phyloP scores from a whole-genome alignment of 257 asterid species.

The Linderniella brevidens region DNA sequence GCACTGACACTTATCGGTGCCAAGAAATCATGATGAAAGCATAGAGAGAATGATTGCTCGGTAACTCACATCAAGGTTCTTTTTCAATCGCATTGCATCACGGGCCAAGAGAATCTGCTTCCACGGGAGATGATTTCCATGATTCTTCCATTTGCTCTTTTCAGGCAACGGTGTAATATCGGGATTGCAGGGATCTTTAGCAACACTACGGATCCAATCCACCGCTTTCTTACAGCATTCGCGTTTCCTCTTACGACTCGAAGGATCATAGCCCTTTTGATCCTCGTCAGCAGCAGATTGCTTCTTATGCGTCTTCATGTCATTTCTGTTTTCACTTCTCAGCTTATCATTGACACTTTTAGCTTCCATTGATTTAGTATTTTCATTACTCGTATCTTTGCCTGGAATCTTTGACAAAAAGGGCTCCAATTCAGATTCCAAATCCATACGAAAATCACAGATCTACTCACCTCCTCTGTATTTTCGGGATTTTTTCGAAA shows the following conservation, averaged over 20 bases:
- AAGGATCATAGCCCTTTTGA: constrained; percentile 8
- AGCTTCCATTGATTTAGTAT: too few species aligned
- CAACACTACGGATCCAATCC: constrained; percentile 46
- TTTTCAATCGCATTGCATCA: constrained; percentile 29
- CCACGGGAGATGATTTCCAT: constrained; percentile 43
- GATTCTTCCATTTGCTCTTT: constrained; percentile 50
- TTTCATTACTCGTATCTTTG: too few species aligned
- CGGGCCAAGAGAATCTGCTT: constrained; percentile 56
- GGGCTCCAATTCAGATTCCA: too few species aligned
- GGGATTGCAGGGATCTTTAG: constrained; percentile 49
- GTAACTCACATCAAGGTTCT: constrained; percentile 21
- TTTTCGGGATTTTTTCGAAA: too few species aligned
- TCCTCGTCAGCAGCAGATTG: too few species aligned
- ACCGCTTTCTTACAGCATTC: constrained; percentile 15
- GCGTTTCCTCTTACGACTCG: constrained; percentile 39
- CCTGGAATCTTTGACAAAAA: too few species aligned
- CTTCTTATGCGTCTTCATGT: too few species aligned
- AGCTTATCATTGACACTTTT: too few species aligned
- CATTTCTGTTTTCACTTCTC: too few species aligned
- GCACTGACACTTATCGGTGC: too few species aligned
- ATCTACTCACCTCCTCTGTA: too few species aligned
- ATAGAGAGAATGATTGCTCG: constrained; percentile 17
- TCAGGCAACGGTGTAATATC: constrained; percentile 35
- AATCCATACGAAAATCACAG: too few species aligned
- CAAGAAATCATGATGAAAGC: neutral